These are phyloP conservation scores for Fagus sylvatica DNA, from an alignment of 306 rosid species.

Conservation along the genomic window DNA sequence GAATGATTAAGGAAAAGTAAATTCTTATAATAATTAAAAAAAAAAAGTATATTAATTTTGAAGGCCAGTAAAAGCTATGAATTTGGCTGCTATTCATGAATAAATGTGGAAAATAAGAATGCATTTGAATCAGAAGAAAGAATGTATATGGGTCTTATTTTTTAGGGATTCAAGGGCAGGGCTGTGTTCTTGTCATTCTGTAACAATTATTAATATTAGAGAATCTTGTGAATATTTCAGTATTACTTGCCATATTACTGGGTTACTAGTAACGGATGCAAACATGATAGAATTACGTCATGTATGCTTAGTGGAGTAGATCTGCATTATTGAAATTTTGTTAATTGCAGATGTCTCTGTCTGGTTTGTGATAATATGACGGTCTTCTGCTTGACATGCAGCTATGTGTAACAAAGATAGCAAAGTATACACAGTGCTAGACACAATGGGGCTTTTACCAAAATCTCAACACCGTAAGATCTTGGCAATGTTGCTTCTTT, in stretches of 20 bases:
- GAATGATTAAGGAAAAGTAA: no score
- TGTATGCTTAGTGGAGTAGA: background rate
- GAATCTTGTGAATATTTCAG: background rate
- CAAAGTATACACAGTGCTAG: conserved; percentile 69
- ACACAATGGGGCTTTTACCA: conserved; percentile 62
- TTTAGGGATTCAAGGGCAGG: background rate
- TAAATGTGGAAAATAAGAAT: background rate
- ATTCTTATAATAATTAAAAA: no score
- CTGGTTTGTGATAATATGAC: background rate
- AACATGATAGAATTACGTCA: background rate
- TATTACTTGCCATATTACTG: background rate
- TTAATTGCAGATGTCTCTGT: background rate
- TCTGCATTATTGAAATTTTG: background rate
- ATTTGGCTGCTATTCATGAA: background rate
- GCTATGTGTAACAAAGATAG: conserved; percentile 92
- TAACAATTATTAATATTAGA: background rate
- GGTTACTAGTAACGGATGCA: background rate
- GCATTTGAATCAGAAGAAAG: background rate
- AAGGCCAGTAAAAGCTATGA: background rate
- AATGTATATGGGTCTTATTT: background rate
- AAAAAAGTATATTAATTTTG: background rate
- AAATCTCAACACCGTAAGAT: conserved; percentile 82
- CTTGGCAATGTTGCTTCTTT: conserved; percentile 11
- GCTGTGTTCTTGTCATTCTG: background rate
- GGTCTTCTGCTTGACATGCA: conserved; percentile 52